phyloP scores from a whole-genome alignment of 306 rosid genomes.

The Luffa aegyptiaca region DNA sequence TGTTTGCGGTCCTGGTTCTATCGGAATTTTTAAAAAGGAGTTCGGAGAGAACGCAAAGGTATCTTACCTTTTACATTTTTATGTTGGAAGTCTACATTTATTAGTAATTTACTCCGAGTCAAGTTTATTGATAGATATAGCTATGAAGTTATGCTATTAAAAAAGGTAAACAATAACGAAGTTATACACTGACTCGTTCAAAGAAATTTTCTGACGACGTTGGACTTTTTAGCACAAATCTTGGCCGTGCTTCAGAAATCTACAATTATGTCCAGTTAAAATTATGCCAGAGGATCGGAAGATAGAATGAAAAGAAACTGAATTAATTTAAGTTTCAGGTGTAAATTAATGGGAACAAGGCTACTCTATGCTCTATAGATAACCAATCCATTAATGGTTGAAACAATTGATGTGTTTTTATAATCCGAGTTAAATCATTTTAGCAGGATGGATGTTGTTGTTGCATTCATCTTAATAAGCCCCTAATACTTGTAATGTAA shows the following conservation, averaged over 20 bases:
- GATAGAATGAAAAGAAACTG: background rate
- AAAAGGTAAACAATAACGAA: background rate
- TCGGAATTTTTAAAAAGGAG: conserved; percentile 88
- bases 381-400: background rate
- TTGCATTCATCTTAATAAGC: background rate
- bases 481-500: background rate
- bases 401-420: background rate
- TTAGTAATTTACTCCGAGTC: background rate
- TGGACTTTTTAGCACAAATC: background rate
- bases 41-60: conserved; percentile 90
- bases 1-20: conserved; percentile 90
- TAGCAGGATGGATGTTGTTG: background rate
- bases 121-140: background rate
- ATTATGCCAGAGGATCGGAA: background rate
- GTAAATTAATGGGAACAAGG: background rate
- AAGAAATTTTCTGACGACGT: background rate
- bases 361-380: background rate
- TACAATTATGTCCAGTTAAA: background rate
- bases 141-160: background rate
- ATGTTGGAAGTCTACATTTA: background rate
- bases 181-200: background rate
- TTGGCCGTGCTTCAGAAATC: background rate
- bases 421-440: background rate
- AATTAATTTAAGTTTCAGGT: background rate
- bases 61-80: background rate